Evolutionary conservation across 2,329 filamentous ascomycete genomes (phyloP), one percentile per base, ranked within the genome.

Genomic region (Pseudogymnoascus sp.): DNA sequence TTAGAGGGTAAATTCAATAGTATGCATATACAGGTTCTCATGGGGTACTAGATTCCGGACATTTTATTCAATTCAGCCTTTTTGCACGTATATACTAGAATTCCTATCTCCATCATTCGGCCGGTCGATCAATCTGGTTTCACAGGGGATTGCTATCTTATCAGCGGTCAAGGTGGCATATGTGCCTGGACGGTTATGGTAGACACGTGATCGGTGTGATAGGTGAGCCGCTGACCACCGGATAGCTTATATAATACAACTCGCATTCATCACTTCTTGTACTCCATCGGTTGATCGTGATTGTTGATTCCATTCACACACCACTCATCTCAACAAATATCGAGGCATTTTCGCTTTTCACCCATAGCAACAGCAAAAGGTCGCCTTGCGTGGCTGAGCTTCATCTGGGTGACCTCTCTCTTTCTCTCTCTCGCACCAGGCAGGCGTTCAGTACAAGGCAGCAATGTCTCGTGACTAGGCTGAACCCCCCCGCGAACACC

Each of bases 91-190:
- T 53, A 53, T 53, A 53, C 23, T 49, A 2, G 43, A 14, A 28
- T 25, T 31, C 31, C 25, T 18, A 34, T 25, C 28, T 34, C 8
- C 14, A 34, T 34, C 49, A 56, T 56, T 56, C 28, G 25, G 49
- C 25, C 28, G 25, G 49, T n/a, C 49, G 49, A 56, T 56, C 28
- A 56, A 31, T 7, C 28, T 34, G 28, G 49, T 56, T 56, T 11
- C 49, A 56, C 25, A 56, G 49, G 46, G 46, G 46, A 53, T 56
- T 56, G 49, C 49, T 56, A 56, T 56, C 49, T 56, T 56, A 56
- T 56, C 49, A 56, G 28, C 9, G 14, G 16, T 56, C 49, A 56
- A 34, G n/a, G 28, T 53, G 46, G 25, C 49, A 56, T 5, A 8
- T 34, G 49, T 56, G 28, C 28, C 28, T 36, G 49, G 8, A n/a